Evolutionary conservation across 306 rosid genomes (phyloP).

Genomic region (Inga leiocalycina): DNA sequence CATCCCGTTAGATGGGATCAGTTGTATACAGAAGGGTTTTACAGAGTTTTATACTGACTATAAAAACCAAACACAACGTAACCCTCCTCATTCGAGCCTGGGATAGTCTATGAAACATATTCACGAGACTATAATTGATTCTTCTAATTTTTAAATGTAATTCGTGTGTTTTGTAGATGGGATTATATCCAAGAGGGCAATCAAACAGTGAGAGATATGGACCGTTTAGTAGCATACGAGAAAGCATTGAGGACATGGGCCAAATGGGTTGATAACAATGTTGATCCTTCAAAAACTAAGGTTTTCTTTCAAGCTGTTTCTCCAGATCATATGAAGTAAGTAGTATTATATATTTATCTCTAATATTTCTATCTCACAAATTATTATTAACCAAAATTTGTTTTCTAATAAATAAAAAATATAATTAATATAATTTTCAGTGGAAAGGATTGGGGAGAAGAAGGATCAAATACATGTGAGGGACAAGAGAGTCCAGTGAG

Average conservation of each 20-base stretch:
- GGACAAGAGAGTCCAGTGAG: conserved; percentile 43
- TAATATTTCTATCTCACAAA: neutral
- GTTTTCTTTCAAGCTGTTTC: conserved; percentile 83
- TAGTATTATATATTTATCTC: neutral
- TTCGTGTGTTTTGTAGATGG: conserved; percentile 57
- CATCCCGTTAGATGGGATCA: too few relatives aligned
- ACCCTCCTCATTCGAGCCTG: too few relatives aligned
- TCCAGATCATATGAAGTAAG: conserved; percentile 72
- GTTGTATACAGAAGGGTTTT: too few relatives aligned
- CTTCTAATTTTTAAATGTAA: neutral
- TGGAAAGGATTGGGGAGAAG: conserved; percentile 52
- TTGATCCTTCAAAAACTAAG: conserved; percentile 47
- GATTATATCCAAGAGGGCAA: conserved; percentile 58
- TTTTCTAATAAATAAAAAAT: neutral
- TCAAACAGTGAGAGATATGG: conserved; percentile 47
- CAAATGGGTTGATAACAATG: conserved; percentile 59
- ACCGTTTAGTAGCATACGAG: conserved; percentile 73
- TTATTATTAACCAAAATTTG: neutral
- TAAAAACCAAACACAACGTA: too few relatives aligned
- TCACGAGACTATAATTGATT: neutral
- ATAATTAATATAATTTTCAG: conserved; percentile 30
- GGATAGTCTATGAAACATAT: too few relatives aligned
- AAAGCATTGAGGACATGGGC: conserved; percentile 80
- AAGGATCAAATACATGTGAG: conserved; percentile 40
- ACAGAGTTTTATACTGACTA: too few relatives aligned